Base-by-base conservation (phyloP, 2,329 filamentous ascomycete genomes). In the Rutstroemia sp. region DNA sequence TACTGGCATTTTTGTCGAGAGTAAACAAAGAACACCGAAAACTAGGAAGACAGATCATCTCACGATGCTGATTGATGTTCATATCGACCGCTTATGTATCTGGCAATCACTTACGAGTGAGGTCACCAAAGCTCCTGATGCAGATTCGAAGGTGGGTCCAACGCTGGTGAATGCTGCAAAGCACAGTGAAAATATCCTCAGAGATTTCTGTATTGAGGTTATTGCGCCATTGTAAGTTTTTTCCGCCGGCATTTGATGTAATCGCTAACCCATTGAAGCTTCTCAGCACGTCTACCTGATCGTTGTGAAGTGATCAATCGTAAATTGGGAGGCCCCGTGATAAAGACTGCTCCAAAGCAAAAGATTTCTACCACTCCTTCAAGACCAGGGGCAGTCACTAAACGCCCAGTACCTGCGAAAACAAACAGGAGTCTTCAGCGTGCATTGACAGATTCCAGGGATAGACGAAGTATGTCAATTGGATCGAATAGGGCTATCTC, bases 161-260 rank as follows among this genome's bases (percentile, higher is more conserved):
- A 30, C 58, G 39, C 42, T 57, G 23, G 54, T 45, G 49, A 58
- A 45, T 45, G 60, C 52, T 56, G 56, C 42, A 45, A 67, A 60
- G 50, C 58, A 63, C 55, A 61, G 62, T 36, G 64, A 68, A 30
- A 88, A 92, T 65, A 82, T 86, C 6, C 73, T 92, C 6, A 82
- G 80, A 60, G 85, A 87, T 67, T 94, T 92, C 67, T 92, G 88
- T 66, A 77, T 88, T 16, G 88, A 94, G 67, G 86, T 94, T 42
- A 83, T 94, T 63, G 75, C 90, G 46, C 88, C 89, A 36, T 92
- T 92, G 82, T 86, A 74, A 77, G 82, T 64, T 38, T 44, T 44
- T 8, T 17, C 30, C 51, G 34, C 23, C 38, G 4, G 27, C 38
- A 12, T 36, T 23, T 34, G 10, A 34, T 25, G 17, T 71, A 7